Conservation (phyloP, 2,329 filamentous ascomycete genomes). For the Camptophora hylomeconis region DNA sequence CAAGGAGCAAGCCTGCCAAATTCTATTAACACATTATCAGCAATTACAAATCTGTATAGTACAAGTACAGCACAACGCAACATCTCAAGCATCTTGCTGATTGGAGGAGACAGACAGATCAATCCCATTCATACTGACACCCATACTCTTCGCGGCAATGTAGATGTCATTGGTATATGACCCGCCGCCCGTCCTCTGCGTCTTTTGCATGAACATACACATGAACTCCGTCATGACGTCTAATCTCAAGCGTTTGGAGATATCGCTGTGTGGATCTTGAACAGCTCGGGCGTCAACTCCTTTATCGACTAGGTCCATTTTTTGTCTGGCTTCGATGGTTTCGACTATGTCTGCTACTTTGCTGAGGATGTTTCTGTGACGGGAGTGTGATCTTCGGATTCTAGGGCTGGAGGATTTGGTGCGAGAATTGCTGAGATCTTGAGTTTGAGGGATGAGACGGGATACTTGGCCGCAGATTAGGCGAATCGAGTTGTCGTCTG, state of each 20-base stretch:
- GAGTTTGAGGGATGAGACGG: conserved; percentile 27
- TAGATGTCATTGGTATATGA: no score
- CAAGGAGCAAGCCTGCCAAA: no score
- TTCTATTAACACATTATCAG: no score
- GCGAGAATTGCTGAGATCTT: no score
- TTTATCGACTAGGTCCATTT: conserved; percentile 20
- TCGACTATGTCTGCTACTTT: conserved; percentile 34
- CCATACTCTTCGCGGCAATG: no score
- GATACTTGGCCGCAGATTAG: conserved; percentile 38
- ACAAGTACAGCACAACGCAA: no score
- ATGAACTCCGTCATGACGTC: conserved; percentile 30
- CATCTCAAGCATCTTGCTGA: no score
- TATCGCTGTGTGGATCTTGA: conserved; percentile 22
- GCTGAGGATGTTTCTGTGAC: conserved; percentile 25
- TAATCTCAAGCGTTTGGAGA: conserved; percentile 26
- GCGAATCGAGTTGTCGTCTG: conserved; percentile 33
- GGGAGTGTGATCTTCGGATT: conserved; percentile 26
- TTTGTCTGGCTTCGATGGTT: conserved; percentile 20
- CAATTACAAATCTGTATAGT: no score
- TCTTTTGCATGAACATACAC: conserved; percentile 27
- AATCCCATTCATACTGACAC: no score
- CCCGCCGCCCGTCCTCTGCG: conserved; percentile 17
- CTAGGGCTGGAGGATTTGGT: neutral
- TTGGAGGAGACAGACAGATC: no score
- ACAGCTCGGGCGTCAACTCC: conserved; percentile 20